Evolutionary conservation across 805 yeast species (phyloP).

Genomic region (Yarrowia bubula): DNA sequence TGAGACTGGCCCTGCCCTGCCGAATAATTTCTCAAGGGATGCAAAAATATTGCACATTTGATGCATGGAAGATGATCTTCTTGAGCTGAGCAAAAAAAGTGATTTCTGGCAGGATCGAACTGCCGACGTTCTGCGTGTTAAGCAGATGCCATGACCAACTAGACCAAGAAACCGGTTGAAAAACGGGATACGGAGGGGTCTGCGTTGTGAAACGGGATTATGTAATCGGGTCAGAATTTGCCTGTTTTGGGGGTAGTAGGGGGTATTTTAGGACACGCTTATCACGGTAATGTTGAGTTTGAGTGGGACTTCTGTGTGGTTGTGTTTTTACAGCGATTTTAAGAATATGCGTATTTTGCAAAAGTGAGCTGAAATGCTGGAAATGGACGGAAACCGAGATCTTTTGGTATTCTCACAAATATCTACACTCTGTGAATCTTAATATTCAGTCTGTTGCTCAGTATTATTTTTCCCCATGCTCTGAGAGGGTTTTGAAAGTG

Average conservation of each 20-base stretch:
- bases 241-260: not conserved
- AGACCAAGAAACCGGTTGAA: conserved; percentile 57
- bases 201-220: not conserved
- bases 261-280: too few species aligned
- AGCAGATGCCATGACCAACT: conserved; percentile 99
- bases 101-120: conserved; percentile 84
- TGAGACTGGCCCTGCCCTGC: not conserved
- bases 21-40: not conserved
- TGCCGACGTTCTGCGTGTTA: conserved; percentile 99
- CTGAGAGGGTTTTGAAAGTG: too few species aligned
- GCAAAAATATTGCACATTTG: not conserved
- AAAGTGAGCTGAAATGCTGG: too few species aligned
- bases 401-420: too few species aligned
- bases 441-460: too few species aligned
- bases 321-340: too few species aligned
- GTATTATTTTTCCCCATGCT: too few species aligned
- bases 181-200: not conserved
- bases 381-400: too few species aligned
- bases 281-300: too few species aligned
- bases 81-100: not conserved
- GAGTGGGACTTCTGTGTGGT: too few species aligned
- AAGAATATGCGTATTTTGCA: too few species aligned
- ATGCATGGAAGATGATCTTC: not conserved
- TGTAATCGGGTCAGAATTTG: not conserved
- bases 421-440: too few species aligned